Evolutionary conservation across 2,329 filamentous ascomycete genomes (phyloP), one percentile per base, ranked within the genome.

Genomic region (Clarireedia homoeocarpa): DNA sequence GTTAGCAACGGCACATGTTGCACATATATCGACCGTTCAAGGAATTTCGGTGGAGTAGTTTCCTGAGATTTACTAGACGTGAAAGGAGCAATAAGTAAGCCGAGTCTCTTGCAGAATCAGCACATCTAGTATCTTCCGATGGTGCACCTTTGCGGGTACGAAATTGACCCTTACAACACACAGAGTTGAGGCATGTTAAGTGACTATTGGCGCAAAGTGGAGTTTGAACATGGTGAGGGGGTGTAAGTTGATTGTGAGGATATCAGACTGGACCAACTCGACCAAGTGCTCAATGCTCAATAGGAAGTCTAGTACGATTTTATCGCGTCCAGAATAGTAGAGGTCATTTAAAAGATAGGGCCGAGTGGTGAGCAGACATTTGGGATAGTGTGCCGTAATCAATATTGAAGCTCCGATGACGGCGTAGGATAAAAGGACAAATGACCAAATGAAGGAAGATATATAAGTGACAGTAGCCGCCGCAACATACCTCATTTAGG

Each of bases 271-370:
- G 23, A 30, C n/a, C 6, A 46, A 34, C 30, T 4, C 14, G 23
- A 30, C n/a, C 6, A 46, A 23, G 7, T 23, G 20, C 17, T 24
- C 23, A 23, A 6, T 47, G 39, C 44, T 47, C 24, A 47, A 47
- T 47, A 26, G 14, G 40, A 17, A 44, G 40, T 20, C 40, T 44
- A 17, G 27, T 47, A 26, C 10, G 27, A 9, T 47, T 24, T n/a
- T 24, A 47, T 47, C 27, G 44, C 44, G 44, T 47, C 30, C 26
- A 34, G 45, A 40, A 23, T 47, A 48, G 42, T 48, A 30, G 42
- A 53, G 34, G 44, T 48, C 51, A 53, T 53, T 53, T 53, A 30
- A 7, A 48, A 44, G 17, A 27, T 30, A 48, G 44, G 23, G 7
- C 51, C 51, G 44, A 53, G 44, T 24, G 24, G 48, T 20, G 23